A percentile compares a stretch with the other conserved stretches of the same genome.
Conservation (phyloP, 352 stramenopile species). For the Globisporangium recalcitrans region DNA sequence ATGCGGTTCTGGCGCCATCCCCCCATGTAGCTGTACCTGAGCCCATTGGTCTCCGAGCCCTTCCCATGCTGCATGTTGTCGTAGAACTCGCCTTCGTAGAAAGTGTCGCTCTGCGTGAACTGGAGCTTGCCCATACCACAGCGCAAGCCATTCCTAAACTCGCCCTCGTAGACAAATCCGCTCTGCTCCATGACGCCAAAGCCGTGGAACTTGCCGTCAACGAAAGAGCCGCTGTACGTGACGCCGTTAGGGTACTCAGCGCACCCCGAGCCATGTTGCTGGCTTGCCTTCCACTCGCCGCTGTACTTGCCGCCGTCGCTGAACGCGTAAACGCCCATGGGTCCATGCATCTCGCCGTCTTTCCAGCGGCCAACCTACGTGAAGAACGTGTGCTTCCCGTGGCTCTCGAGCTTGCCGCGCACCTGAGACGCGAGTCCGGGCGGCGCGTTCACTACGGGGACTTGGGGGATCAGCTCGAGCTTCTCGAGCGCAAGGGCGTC, state of each 20-base stretch:
- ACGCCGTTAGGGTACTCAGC: conserved; percentile 65
- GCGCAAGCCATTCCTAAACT: conserved; percentile 41
- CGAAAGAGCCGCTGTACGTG: conserved; percentile 60
- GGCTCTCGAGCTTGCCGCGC: conserved; percentile 53
- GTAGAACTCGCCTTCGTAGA: conserved; percentile 69
- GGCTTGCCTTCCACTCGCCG: conserved; percentile 42
- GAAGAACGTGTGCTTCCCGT: conserved; percentile 60
- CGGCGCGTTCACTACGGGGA: conserved; percentile 28
- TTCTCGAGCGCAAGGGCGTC: conserved; percentile 28
- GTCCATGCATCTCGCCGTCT: conserved; percentile 56
- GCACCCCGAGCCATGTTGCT: conserved; percentile 37
- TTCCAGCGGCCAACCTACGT: conserved; percentile 70
- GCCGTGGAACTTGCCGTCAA: conserved; percentile 52
- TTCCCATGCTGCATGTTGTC: conserved; percentile 54
- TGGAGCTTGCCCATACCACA: conserved; percentile 41
- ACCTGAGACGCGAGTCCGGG: conserved; percentile 59
- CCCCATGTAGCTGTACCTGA: conserved; percentile 55
- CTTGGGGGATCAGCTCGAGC: conserved; percentile 46
- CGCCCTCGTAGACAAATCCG: conserved; percentile 52
- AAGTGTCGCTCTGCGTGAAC: conserved; percentile 36
- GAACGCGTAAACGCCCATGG: conserved; percentile 63
- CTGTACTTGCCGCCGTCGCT: conserved; percentile 65
- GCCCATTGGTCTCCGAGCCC: conserved; percentile 51
- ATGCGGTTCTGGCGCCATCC: conserved; percentile 55
- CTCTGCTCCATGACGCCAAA: conserved; percentile 49